Percentiles rank a stretch among this genome's conserved stretches.
These are phyloP conservation scores for Colletotrichum musicola DNA, from an alignment of 2,329 filamentous ascomycete genomes.

Conservation along the genomic window DNA sequence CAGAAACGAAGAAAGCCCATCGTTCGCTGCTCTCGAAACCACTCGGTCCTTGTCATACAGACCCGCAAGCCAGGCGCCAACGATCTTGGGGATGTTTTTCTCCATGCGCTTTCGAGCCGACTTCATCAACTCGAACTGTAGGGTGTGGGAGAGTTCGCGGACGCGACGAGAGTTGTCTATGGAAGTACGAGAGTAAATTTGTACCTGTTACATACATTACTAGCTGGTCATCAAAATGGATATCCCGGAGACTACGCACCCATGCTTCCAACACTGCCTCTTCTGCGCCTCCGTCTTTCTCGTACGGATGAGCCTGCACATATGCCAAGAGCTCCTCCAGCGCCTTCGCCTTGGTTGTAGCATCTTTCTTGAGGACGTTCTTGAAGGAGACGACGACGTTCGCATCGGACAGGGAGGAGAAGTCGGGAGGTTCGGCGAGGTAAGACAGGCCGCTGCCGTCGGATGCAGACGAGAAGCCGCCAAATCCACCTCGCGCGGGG, in stretches of 20 bases:
- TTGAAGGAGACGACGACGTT: constrained; percentile 92
- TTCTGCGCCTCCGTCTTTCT: constrained; percentile 74
- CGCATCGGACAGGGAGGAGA: constrained; percentile 81
- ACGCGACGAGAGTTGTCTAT: constrained; percentile 92
- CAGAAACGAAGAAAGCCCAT: constrained; percentile 82
- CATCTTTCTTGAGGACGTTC: constrained; percentile 92
- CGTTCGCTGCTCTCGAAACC: constrained; percentile 80
- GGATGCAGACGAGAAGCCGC: constrained; percentile 55
- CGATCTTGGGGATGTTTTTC: constrained; percentile 79
- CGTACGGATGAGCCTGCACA: constrained; percentile 66
- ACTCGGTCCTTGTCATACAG: constrained; percentile 86
- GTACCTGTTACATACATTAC: constrained; percentile 70
- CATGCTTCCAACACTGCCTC: constrained; percentile 89
- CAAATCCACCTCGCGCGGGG: constrained; percentile 48
- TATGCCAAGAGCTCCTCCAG: constrained; percentile 84
- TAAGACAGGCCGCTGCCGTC: constrained; percentile 77
- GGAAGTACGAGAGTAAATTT: constrained; percentile 87
- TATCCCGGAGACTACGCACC: constrained; percentile 66
- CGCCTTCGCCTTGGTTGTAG: constrained; percentile 90
- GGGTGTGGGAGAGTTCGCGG: constrained; percentile 83
- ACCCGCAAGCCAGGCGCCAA: constrained; percentile 92
- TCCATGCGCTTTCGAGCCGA: constrained; percentile 85
- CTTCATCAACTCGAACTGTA: constrained; percentile 75
- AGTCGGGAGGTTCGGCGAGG: constrained; percentile 85
- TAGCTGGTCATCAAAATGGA: constrained; percentile 47